Conservation (phyloP, 192 early-diverging fungal genomes). For the Entomortierella lignicola region DNA sequence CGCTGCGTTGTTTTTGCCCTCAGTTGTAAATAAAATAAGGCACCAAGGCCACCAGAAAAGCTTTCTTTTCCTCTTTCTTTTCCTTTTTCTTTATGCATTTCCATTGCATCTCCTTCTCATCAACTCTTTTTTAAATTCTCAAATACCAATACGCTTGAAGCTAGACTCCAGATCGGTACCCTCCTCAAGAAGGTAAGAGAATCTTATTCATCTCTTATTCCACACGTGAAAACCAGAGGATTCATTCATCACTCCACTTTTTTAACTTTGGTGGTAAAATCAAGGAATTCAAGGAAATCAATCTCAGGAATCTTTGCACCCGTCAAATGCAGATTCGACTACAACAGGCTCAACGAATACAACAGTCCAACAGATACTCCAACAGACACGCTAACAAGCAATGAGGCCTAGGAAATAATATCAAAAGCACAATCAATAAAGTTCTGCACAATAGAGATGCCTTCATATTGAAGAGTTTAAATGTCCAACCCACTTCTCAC, state of each 20-base stretch:
- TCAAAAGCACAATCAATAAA: too few species aligned
- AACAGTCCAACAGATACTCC: background rate
- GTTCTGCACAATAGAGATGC: too few species aligned
- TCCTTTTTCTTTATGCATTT: conserved; percentile 9
- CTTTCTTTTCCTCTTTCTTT: conserved; percentile 3
- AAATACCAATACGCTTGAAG: conserved; percentile 85
- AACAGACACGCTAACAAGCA: background rate
- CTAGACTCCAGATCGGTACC: conserved; percentile 85
- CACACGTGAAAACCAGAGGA: background rate
- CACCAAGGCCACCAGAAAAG: too few species aligned
- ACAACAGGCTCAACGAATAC: too few species aligned
- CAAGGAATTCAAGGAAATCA: too few species aligned
- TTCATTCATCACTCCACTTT: background rate
- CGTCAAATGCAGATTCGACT: too few species aligned
- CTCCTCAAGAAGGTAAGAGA: conserved; percentile 81
- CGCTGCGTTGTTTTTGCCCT: background rate
- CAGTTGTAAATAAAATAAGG: background rate
- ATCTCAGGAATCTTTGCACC: background rate
- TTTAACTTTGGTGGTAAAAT: conserved; percentile 7
- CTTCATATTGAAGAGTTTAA: too few species aligned
- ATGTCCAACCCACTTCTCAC: too few species aligned
- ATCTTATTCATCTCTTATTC: conserved; percentile 46
- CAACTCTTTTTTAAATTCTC: background rate
- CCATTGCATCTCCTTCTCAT: background rate
- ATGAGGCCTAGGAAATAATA: too few species aligned